Percentiles rank a stretch among this genome's conserved stretches.
phyloP scores from a whole-genome alignment of 495 filamentous ascomycete species.

The Penicillium arizonense region DNA sequence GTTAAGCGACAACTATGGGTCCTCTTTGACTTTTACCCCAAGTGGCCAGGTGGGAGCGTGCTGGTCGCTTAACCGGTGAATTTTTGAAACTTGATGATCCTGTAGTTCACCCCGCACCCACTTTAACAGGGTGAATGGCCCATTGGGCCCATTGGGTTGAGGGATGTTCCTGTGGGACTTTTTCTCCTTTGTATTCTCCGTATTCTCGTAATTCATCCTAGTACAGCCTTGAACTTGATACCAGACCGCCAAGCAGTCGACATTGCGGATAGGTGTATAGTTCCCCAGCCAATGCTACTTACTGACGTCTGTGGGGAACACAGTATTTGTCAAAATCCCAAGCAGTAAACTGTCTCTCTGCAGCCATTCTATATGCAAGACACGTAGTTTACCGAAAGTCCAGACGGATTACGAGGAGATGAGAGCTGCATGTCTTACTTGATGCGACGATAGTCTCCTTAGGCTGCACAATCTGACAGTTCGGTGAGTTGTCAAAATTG shows the following conservation, averaged over 20 bases:
- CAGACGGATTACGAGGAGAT: background rate
- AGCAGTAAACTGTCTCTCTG: slow-evolving; percentile 5
- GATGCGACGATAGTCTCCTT: background rate
- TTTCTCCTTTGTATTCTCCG: background rate
- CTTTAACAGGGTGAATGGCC: background rate
- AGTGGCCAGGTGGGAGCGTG: background rate
- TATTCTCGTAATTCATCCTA: background rate
- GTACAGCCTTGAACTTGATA: background rate
- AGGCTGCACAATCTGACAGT: background rate
- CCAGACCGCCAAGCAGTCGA: background rate
- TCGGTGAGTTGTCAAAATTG: slow-evolving; percentile 2
- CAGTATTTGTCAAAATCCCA: slow-evolving; percentile 11
- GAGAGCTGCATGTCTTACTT: background rate
- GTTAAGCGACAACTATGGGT: background rate
- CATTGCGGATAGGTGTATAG: background rate
- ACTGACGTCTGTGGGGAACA: slow-evolving; percentile 2
- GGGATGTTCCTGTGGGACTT: background rate
- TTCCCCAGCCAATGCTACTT: background rate
- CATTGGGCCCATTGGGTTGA: background rate
- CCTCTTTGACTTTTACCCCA: background rate
- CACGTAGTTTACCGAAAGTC: slow-evolving; percentile 4
- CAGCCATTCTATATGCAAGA: background rate
- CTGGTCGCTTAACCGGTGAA: background rate
- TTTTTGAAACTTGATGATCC: background rate
- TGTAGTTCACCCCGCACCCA: slow-evolving; percentile 1